phyloP scores from a whole-genome alignment of 2,329 filamentous ascomycete genomes.

The Penicillium crustosum region DNA sequence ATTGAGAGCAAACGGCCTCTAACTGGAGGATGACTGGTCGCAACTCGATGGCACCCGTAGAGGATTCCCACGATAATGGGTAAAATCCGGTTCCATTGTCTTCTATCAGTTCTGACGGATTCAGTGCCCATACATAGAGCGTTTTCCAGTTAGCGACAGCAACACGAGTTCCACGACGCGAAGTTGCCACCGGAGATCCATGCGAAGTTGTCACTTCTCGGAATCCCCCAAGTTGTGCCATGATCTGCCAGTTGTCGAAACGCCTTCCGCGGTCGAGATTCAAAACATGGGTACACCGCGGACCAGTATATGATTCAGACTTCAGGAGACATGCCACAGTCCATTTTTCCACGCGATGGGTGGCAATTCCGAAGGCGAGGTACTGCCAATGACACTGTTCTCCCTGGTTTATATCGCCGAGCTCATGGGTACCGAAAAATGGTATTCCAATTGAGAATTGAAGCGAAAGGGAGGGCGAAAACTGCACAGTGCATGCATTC shows the following conservation, averaged over 20 bases:
- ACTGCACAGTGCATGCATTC: slow-evolving; percentile 29
- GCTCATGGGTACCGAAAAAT: slow-evolving; percentile 40
- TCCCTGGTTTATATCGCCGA: slow-evolving; percentile 12
- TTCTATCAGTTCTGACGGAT: slow-evolving; percentile 40
- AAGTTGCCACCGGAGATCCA: slow-evolving; percentile 41
- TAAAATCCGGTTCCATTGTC: slow-evolving; percentile 34
- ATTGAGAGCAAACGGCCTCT: slow-evolving; percentile 41
- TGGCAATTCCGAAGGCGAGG: slow-evolving; percentile 42
- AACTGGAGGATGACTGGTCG: slow-evolving; percentile 35
- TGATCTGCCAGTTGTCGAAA: slow-evolving; percentile 37
- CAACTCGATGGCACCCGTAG: slow-evolving; percentile 29
- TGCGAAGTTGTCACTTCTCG: slow-evolving; percentile 36
- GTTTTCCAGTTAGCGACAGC: slow-evolving; percentile 46
- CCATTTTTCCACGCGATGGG: slow-evolving; percentile 34
- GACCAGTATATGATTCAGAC: slow-evolving; percentile 32
- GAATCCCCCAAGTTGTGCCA: slow-evolving; percentile 40
- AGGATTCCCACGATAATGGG: slow-evolving; percentile 28
- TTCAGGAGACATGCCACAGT: slow-evolving; percentile 41
- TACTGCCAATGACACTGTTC: slow-evolving; percentile 40
- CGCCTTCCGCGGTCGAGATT: slow-evolving; percentile 44
- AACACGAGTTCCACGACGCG: slow-evolving; percentile 38
- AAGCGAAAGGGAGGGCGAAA: slow-evolving; percentile 27
- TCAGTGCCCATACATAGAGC: slow-evolving; percentile 43
- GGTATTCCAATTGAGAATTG: slow-evolving; percentile 42
- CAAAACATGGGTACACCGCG: slow-evolving; percentile 34